phyloP scores from a whole-genome alignment of 805 yeast species.

The Spathaspora passalidarum region DNA sequence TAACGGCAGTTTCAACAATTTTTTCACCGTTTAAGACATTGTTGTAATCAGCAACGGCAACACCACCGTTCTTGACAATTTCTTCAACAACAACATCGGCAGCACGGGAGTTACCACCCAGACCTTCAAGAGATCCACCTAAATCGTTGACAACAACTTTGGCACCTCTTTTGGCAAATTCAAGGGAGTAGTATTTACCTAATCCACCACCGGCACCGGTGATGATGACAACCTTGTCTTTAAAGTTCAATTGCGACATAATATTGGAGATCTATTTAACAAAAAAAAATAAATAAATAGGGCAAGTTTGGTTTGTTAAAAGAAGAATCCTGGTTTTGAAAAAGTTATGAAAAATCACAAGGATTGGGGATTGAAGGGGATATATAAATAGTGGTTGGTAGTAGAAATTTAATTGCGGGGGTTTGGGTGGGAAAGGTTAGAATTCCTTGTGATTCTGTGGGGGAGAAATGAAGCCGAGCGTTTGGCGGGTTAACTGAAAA shows the following conservation, averaged over 20 bases:
- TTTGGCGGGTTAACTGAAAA: too few species aligned
- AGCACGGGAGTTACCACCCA: conserved; percentile 64
- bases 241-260: conserved; percentile 47
- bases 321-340: neutral
- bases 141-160: conserved; percentile 93
- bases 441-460: too few species aligned
- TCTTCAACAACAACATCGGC: conserved; percentile 91
- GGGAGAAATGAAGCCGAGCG: too few species aligned
- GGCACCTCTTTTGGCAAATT: conserved; percentile 88
- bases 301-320: neutral
- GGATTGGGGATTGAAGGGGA: too few species aligned
- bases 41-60: conserved; percentile 92
- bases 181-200: conserved; percentile 84
- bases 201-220: conserved; percentile 99
- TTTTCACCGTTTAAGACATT: conserved; percentile 83
- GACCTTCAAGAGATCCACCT: conserved; percentile 79
- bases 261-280: neutral
- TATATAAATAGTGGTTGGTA: too few species aligned
- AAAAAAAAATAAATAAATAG: too few species aligned
- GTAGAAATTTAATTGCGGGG: too few species aligned
- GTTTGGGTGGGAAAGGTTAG: too few species aligned
- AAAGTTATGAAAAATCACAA: neutral
- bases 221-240: conserved; percentile 84
- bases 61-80: conserved; percentile 71
- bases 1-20: conserved; percentile 81